Percentiles rank a stretch among this genome's conserved stretches.
Conservation (phyloP, 2,329 filamentous ascomycete genomes). For the Curvularia sp. region DNA sequence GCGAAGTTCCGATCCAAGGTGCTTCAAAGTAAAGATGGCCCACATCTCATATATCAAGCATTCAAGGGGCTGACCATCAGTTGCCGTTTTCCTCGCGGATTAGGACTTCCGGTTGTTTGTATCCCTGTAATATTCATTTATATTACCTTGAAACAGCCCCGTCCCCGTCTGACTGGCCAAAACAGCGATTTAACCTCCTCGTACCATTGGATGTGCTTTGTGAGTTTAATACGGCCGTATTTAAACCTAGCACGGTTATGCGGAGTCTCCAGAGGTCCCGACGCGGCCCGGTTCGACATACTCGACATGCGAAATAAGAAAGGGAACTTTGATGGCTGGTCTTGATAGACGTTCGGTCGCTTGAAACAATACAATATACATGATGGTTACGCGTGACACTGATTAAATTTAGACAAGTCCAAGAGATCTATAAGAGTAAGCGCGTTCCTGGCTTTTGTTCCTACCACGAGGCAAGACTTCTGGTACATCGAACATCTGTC, state of each 20-base stretch:
- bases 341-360: constrained; percentile 6
- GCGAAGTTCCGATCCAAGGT: constrained; percentile 4
- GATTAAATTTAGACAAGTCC: constrained; percentile 1
- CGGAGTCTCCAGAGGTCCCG: constrained; percentile 26
- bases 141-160: constrained; percentile 23
- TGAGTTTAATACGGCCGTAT: constrained; percentile 4
- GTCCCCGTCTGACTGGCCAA: constrained; percentile 29
- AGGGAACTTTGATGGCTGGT: background rate
- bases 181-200: background rate
- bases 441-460: background rate
- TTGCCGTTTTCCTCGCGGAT: constrained; percentile 28
- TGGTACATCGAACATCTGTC: constrained; percentile 1
- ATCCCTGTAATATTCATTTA: constrained; percentile 40
- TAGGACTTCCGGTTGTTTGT: constrained; percentile 31
- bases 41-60: constrained; percentile 24
- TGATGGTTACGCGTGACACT: constrained; percentile 14
- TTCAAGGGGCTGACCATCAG: constrained; percentile 20
- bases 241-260: constrained; percentile 11
- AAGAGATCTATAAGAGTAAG: constrained; percentile 17
- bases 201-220: constrained; percentile 6
- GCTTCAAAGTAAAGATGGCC: constrained; percentile 10
- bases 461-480: constrained; percentile 6
- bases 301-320: constrained; percentile 16
- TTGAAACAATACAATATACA: constrained; percentile 18
- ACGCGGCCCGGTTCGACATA: constrained; percentile 11